Percentiles rank a stretch among this genome's conserved stretches.
phyloP scores from a whole-genome alignment of 1,284 basidiomycete species.

The Cutaneotrichosporon sp. region DNA sequence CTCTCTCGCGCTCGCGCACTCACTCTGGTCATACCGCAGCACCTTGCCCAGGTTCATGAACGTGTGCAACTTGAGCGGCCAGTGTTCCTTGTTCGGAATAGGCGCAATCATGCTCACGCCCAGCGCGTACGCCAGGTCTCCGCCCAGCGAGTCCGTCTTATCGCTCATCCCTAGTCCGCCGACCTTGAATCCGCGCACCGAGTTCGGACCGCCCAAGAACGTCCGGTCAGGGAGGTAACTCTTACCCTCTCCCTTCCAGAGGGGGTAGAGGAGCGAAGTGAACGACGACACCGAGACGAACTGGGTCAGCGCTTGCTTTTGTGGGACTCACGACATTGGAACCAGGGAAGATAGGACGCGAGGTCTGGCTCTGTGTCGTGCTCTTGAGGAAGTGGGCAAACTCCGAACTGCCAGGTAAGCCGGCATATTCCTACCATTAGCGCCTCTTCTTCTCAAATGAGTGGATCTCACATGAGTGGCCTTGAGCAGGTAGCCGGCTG shows the following conservation, averaged over 20 bases:
- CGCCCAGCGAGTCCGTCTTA: slow-evolving; percentile 75
- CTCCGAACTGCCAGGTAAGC: slow-evolving; percentile 66
- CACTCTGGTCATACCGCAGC: slow-evolving; percentile 64
- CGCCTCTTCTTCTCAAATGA: neutral
- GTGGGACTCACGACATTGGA: slow-evolving; percentile 49
- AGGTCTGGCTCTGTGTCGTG: slow-evolving; percentile 66
- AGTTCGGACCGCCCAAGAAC: slow-evolving; percentile 91
- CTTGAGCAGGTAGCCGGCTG: slow-evolving; percentile 65
- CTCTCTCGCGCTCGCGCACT: slow-evolving; percentile 31
- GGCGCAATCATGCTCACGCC: slow-evolving; percentile 79
- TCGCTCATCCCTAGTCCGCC: slow-evolving; percentile 84
- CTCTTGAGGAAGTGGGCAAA: slow-evolving; percentile 65
- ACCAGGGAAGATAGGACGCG: slow-evolving; percentile 58
- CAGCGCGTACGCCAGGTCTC: slow-evolving; percentile 80
- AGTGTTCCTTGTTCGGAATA: slow-evolving; percentile 72
- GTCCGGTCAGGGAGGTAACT: slow-evolving; percentile 77
- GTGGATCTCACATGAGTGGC: slow-evolving; percentile 57
- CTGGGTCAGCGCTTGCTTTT: slow-evolving; percentile 20
- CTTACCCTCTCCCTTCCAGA: slow-evolving; percentile 27
- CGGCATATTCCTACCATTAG: slow-evolving; percentile 65
- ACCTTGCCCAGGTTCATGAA: slow-evolving; percentile 86
- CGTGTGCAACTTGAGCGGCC: slow-evolving; percentile 83
- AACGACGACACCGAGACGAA: slow-evolving; percentile 50
- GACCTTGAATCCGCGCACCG: slow-evolving; percentile 77
- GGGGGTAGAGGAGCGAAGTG: slow-evolving; percentile 48